phyloP scores from a whole-genome alignment of 2,329 filamentous ascomycete species.

The Xylariaceae sp. region DNA sequence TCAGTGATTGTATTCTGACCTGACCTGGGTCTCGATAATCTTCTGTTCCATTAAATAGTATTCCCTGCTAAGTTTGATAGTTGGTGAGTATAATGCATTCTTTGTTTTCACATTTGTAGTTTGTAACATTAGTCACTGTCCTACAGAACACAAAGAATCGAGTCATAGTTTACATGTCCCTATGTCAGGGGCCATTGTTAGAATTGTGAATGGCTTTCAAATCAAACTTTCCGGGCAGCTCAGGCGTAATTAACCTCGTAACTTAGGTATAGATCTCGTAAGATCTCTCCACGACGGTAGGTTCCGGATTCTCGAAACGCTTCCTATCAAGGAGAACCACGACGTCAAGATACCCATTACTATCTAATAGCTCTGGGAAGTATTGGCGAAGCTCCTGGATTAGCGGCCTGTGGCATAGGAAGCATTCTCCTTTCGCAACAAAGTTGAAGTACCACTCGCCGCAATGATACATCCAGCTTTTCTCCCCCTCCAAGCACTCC shows the following conservation, averaged over 20 bases:
- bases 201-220: not conserved
- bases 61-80: no score
- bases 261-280: constrained; percentile 1
- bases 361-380: constrained; percentile 5
- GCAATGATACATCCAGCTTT: not conserved
- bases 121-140: not conserved
- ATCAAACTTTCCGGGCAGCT: not conserved
- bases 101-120: not conserved
- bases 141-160: not conserved
- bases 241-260: not conserved
- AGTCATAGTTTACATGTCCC: not conserved
- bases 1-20: not conserved
- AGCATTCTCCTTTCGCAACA: not conserved
- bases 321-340: constrained; percentile 2
- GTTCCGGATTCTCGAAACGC: constrained; percentile 3
- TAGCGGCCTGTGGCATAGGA: not conserved
- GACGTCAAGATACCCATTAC: constrained; percentile 3
- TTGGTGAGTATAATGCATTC: no score
- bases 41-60: not conserved
- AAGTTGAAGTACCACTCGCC: constrained; percentile 3
- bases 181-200: not conserved
- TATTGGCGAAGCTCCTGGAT: not conserved
- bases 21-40: not conserved
- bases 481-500: not conserved
- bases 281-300: not conserved